These are phyloP conservation scores for Apiospora arundinis DNA, from an alignment of 2,329 filamentous ascomycete genomes.

Conservation along the genomic window DNA sequence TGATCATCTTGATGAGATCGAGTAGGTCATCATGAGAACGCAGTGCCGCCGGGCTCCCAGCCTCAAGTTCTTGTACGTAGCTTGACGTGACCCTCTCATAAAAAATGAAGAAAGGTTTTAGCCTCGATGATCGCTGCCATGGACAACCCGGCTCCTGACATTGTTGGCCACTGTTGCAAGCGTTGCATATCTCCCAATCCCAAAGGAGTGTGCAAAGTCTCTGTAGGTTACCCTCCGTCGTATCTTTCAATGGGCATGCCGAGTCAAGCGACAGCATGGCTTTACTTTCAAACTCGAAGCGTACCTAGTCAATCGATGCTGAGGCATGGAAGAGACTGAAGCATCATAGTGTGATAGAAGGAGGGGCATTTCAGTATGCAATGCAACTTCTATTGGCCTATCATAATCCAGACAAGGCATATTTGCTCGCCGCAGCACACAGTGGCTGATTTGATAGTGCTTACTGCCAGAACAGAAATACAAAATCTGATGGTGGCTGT, in stretches of 20 bases:
- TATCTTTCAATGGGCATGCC: not conserved
- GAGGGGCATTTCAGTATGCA: too few relatives aligned
- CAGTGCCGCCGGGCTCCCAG: constrained; percentile 11
- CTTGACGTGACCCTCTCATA: constrained; percentile 22
- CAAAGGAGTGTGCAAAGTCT: constrained; percentile 6
- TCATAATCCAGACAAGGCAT: too few relatives aligned
- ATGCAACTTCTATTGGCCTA: too few relatives aligned
- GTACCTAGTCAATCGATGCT: not conserved
- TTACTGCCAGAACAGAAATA: too few relatives aligned
- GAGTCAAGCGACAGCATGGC: not conserved
- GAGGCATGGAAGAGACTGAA: not conserved
- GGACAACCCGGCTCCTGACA: not conserved
- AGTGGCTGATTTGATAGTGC: too few relatives aligned
- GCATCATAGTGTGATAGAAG: not conserved
- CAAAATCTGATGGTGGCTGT: too few relatives aligned
- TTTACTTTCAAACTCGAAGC: not conserved
- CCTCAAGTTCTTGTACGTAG: constrained; percentile 23
- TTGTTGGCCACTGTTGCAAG: not conserved
- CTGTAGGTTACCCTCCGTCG: not conserved
- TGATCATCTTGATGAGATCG: constrained; percentile 8
- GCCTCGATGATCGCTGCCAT: not conserved
- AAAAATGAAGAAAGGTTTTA: constrained; percentile 21
- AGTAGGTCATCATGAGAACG: constrained; percentile 19
- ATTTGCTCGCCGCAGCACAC: too few relatives aligned
- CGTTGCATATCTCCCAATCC: not conserved